phyloP scores from a whole-genome alignment of 139 green algal genomes.

The Pleodorina starrii region DNA sequence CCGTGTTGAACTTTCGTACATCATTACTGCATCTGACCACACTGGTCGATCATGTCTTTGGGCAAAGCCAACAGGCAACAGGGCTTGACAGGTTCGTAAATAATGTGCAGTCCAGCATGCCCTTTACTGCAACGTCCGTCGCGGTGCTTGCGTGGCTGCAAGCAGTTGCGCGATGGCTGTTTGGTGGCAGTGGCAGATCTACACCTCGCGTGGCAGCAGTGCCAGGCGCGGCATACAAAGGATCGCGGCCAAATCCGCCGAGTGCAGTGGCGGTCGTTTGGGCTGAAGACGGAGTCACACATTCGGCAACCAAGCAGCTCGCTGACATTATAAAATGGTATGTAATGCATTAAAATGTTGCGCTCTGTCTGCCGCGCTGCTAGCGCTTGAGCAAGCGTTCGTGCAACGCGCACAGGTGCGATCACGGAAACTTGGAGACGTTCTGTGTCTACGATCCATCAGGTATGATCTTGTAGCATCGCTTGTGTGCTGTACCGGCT shows the following conservation, averaged over 20 bases:
- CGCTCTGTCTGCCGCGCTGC: too few relatives aligned
- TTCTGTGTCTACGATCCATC: slow-evolving; percentile 30
- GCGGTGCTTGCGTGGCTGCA: not conserved
- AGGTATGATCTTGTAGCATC: not conserved
- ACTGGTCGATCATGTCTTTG: too few relatives aligned
- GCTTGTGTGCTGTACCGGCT: not conserved
- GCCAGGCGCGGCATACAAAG: not conserved
- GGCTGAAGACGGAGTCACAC: not conserved
- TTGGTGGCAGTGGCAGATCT: not conserved
- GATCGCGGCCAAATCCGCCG: not conserved
- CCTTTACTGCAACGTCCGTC: not conserved
- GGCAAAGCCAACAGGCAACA: too few relatives aligned
- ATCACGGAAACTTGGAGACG: not conserved
- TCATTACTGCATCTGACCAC: too few relatives aligned
- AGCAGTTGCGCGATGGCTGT: not conserved
- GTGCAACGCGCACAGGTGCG: not conserved
- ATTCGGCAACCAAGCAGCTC: not conserved
- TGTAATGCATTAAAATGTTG: not conserved
- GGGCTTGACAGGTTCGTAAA: too few relatives aligned
- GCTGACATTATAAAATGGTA: slow-evolving; percentile 31
- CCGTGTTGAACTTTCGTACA: too few relatives aligned
- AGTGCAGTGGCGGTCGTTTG: slow-evolving; percentile 31
- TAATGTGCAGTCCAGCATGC: not conserved
- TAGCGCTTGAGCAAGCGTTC: too few relatives aligned
- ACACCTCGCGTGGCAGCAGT: not conserved